Base-by-base conservation (phyloP, 163 green algal species). In the Picocystis sp. region DNA sequence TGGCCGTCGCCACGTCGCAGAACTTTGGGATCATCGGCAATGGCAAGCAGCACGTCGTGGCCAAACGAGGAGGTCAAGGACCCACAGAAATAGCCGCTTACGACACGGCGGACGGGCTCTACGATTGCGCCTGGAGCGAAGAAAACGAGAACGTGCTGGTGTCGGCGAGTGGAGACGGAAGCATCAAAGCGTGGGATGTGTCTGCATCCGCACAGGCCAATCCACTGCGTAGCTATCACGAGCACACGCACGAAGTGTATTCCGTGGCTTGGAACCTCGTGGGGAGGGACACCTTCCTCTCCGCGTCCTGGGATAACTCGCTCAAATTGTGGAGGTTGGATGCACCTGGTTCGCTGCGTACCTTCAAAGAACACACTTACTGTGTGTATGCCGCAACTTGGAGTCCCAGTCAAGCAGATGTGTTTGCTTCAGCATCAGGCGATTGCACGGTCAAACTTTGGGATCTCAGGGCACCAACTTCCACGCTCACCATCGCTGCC, bases 21-120 rank as follows among this genome's bases (percentile, higher is more conserved):
- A 96, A 97, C 63, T 97, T 94, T 69, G 88, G 88, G 14, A 97
- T 97, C 52, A 86, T 97, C 47, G 88, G 88, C 29, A 97, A 97
- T 62, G 88, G 88, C 11, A 61, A 76, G 22, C 80, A 92, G 63
- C 74, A 93, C 62, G 74, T 97, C 1, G 69, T 95, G n/a, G 69
- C 91, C 50, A 2, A 66, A 70, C 10, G 33, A 46, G 25, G 61
- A 71, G 50, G 22, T 63, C n/a, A 23, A 64, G 61, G 52, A 50
- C 22, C 22, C 0, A 10, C 9, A 9, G 45, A 89, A 61, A 69
- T 81, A 9, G 74, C 73, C 8, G 61, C 69, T 1, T 96, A 93
- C 66, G 87, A 96, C 72, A 95, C 89, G 2, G 60, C 59, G 11
- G 87, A 96, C 55, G 87, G 85, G 1, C 60, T 96, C 33, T 96